Conservation (phyloP, 495 filamentous ascomycete species). For the Hypoxylon crocopeplum region DNA sequence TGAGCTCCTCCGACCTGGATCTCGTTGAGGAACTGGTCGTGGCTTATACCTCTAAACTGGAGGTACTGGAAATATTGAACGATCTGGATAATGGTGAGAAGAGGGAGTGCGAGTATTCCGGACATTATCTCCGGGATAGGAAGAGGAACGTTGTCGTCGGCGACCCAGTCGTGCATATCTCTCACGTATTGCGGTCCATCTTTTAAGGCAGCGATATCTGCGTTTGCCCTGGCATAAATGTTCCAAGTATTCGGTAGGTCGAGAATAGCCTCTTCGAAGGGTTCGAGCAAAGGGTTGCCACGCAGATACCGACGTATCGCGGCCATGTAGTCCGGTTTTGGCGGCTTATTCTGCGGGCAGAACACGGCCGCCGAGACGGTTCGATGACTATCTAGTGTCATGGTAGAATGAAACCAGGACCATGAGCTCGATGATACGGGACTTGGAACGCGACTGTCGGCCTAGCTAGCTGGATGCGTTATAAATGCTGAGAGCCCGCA, state of each 20-base stretch:
- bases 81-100: constrained; percentile 42
- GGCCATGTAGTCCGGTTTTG: constrained; percentile 7
- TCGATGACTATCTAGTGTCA: constrained; percentile 3
- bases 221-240: background rate
- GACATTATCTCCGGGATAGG: constrained; percentile 28
- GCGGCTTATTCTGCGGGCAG: constrained; percentile 7
- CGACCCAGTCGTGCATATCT: constrained; percentile 2
- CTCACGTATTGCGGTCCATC: constrained; percentile 2
- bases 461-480: background rate
- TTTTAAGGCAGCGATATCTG: constrained; percentile 3
- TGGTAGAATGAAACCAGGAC: background rate
- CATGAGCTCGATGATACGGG: background rate
- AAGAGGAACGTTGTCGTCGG: constrained; percentile 1
- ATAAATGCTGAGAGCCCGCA: background rate
- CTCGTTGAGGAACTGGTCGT: constrained; percentile 9
- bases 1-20: constrained; percentile 33
- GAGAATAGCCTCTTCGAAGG: constrained; percentile 3
- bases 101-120: constrained; percentile 42
- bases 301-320: background rate
- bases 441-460: background rate
- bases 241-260: constrained; percentile 4
- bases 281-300: background rate
- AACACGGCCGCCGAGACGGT: background rate
- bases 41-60: constrained; percentile 17
- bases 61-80: constrained; percentile 48